phyloP scores from a whole-genome alignment of 306 rosid species.

The Cicer judaicum region DNA sequence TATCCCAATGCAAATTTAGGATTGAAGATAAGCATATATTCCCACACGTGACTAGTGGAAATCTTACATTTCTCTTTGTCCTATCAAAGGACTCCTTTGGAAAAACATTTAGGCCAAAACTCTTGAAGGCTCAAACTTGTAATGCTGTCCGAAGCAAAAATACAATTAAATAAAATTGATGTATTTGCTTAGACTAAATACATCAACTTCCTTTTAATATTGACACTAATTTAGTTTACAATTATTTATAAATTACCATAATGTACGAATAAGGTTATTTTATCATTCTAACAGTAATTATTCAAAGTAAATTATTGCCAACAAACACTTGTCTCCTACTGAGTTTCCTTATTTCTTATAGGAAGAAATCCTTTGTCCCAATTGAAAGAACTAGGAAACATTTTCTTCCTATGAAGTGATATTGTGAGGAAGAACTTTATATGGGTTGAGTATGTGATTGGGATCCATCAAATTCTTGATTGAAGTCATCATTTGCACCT shows the following conservation, averaged over 20 bases:
- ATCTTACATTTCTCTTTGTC: not conserved
- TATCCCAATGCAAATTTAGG: conserved; percentile 37
- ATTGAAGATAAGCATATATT: conserved; percentile 53
- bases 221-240: not conserved
- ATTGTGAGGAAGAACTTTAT: conserved; percentile 84
- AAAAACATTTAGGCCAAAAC: conserved; percentile 16
- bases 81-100: conserved; percentile 6
- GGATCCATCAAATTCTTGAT: conserved; percentile 92
- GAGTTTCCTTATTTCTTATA: no score
- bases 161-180: no score
- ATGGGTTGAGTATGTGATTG: conserved; percentile 86
- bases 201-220: no score
- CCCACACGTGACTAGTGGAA: not conserved
- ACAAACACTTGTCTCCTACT: not conserved
- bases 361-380: not conserved
- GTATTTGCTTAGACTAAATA: no score
- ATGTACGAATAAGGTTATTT: not conserved
- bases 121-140: no score
- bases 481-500: conserved; percentile 87
- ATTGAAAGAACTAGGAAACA: conserved; percentile 7
- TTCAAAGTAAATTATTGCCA: not conserved
- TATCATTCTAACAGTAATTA: not conserved
- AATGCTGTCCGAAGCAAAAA: no score
- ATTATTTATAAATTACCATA: not conserved
- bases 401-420: conserved; percentile 46